These are phyloP conservation scores for Boechera stricta DNA, from an alignment of 345 rosid genomes.

Conservation along the genomic window DNA sequence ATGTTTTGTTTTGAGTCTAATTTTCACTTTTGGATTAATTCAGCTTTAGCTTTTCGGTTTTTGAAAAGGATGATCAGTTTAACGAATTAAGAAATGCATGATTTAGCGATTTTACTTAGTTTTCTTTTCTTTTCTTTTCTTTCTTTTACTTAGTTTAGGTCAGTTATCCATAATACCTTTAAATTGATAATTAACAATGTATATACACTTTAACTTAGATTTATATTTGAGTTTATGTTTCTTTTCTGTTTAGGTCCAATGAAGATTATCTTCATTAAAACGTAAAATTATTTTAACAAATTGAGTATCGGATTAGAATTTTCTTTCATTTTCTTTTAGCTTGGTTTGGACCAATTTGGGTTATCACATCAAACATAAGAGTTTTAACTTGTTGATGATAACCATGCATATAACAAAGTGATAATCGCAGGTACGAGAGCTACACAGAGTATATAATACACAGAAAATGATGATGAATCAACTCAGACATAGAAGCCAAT, in stretches of 20 bases:
- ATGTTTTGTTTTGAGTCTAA: neutral
- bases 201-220: neutral
- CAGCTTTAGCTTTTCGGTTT: neutral
- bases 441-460: conserved; percentile 72
- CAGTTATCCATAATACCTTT: neutral
- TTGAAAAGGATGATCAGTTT: neutral
- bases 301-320: neutral
- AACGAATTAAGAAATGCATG: neutral
- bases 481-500: conserved; percentile 53
- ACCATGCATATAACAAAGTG: conserved; percentile 10
- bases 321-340: neutral
- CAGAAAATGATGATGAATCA: conserved; percentile 76
- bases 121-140: no score
- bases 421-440: conserved; percentile 74
- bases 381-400: neutral
- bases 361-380: conserved; percentile 4
- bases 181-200: neutral
- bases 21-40: neutral
- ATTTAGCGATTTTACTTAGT: neutral
- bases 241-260: neutral
- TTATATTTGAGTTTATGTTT: neutral
- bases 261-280: neutral
- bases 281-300: neutral
- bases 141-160: neutral
- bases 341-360: conserved; percentile 1